These are phyloP conservation scores for Penicillium fimorum DNA, from an alignment of 495 filamentous ascomycete species.

Conservation along the genomic window DNA sequence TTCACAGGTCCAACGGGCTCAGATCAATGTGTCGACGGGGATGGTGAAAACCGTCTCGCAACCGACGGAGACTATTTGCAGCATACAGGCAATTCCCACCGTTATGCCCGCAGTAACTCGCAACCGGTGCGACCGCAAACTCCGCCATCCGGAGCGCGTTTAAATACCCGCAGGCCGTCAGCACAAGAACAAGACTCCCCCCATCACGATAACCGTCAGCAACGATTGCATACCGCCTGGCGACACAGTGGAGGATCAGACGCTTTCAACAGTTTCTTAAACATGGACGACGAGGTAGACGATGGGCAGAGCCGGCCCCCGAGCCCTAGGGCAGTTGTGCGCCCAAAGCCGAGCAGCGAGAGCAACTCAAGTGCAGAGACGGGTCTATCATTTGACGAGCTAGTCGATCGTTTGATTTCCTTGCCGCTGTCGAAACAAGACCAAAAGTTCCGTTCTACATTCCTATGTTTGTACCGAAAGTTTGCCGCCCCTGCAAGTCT, in stretches of 20 bases:
- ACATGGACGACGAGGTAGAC: slow-evolving; percentile 48
- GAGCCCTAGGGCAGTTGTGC: slow-evolving; percentile 35
- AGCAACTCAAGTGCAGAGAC: slow-evolving; percentile 39
- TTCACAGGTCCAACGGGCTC: slow-evolving; percentile 35
- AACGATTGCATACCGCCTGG: slow-evolving; percentile 40
- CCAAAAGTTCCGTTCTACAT: slow-evolving; percentile 78
- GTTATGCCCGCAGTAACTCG: slow-evolving; percentile 49
- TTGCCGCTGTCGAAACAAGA: slow-evolving; percentile 82
- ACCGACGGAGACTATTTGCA: slow-evolving; percentile 36
- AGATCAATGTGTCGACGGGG: slow-evolving; percentile 39
- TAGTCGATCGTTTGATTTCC: slow-evolving; percentile 81
- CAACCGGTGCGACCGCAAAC: slow-evolving; percentile 46
- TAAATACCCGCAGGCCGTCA: slow-evolving; percentile 38
- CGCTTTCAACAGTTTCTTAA: slow-evolving; percentile 45
- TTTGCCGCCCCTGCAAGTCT: slow-evolving; percentile 80
- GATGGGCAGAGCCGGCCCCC: slow-evolving; percentile 31
- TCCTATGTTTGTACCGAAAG: slow-evolving; percentile 92
- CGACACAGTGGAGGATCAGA: slow-evolving; percentile 44
- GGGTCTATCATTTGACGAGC: slow-evolving; percentile 78
- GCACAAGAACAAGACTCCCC: slow-evolving; percentile 31
- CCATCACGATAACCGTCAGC: slow-evolving; percentile 33
- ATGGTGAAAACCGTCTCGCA: slow-evolving; percentile 37
- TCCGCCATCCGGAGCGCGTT: slow-evolving; percentile 36
- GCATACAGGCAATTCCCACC: slow-evolving; percentile 35
- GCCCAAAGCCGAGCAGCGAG: slow-evolving; percentile 35